Evolutionary conservation across 1,139 yeast species (phyloP).

Genomic region (Lodderomyces elongisporus): DNA sequence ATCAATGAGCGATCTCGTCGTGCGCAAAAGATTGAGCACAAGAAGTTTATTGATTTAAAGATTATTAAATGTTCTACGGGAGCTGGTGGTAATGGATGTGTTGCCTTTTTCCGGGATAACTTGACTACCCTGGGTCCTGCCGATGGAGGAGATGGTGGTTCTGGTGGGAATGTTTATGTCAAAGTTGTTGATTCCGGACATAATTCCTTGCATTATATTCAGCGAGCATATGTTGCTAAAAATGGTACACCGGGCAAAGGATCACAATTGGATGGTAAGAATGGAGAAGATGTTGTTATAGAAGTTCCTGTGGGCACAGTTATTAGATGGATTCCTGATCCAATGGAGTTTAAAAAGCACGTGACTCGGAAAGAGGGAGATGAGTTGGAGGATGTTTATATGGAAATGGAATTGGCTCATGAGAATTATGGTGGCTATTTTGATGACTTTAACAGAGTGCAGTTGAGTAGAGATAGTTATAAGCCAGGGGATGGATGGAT

Average conservation of each 20-base stretch:
- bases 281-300: constrained; percentile 72
- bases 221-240: constrained; percentile 63
- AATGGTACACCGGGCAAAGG: constrained; percentile 70
- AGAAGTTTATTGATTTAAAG: constrained; percentile 55
- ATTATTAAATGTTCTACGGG: constrained; percentile 72
- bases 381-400: constrained; percentile 22
- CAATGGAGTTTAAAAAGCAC: constrained; percentile 39
- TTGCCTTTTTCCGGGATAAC: constrained; percentile 83
- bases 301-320: constrained; percentile 92
- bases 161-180: constrained; percentile 82
- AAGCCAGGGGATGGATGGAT: constrained; percentile 81
- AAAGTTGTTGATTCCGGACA: constrained; percentile 65
- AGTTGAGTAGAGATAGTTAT: constrained; percentile 53
- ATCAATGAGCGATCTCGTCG: constrained; percentile 15
- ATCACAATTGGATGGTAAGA: constrained; percentile 76
- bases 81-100: constrained; percentile 82
- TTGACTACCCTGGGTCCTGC: constrained; percentile 88
- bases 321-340: constrained; percentile 81
- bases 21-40: constrained; percentile 35
- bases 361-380: constrained; percentile 25
- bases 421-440: neutral
- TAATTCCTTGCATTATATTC: constrained; percentile 65
- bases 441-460: constrained; percentile 29
- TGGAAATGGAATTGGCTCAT: constrained; percentile 22
- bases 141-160: constrained; percentile 97